Base-by-base conservation (phyloP, 1,284 basidiomycete genomes). In the Ustilago lituana region DNA sequence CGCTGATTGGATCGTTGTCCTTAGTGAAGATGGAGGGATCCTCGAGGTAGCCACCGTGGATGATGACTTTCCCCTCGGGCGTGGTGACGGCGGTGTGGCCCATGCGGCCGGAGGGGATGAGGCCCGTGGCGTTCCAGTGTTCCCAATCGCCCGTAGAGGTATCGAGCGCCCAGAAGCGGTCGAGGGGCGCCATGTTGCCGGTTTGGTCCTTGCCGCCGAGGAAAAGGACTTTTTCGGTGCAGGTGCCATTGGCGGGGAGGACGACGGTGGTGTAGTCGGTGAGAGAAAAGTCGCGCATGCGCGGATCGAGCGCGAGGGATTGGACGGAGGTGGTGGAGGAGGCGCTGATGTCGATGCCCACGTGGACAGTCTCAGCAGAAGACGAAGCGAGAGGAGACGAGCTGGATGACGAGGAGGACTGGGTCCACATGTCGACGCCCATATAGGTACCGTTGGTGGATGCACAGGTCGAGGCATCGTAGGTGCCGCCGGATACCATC, bases 1-100 rank as follows among this genome's bases (percentile, higher is more conserved):
- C 76, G 19, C 67, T 59, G 12, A 77, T 63, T 4, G 74, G 64
- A 12, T 70, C 33, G 36, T 57, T 52, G 35, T 71, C 56, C 5
- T 33, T 26, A 2, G 24, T 43, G 27, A 23, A 45, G 15, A 57
- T 45, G 6, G 62, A 36, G 10, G 71, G 53, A 27, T 67, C 50
- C 22, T 60, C 8, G 26, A 66, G 59, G 50, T 77, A 78, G 0
- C 83, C 83, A 33, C 83, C 83, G 59, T 81, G 76, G 12, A 83
- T 27, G 32, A 83, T 54, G 38, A 83, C 57, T 12, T 66, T 67
- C 23, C 77, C 75, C 10, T 81, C 77, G 2, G 57, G 10, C 7
- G 77, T 75, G 23, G 54, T 47, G 33, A 74, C 52, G 3, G 79
- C 65, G 23, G 73, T 65, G 52, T 83, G 82, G 10, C 82, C 83